Evolutionary conservation across 2,329 filamentous ascomycete species (phyloP), one percentile per base, ranked within the genome.

Genomic region (Ascochyta koolunga): DNA sequence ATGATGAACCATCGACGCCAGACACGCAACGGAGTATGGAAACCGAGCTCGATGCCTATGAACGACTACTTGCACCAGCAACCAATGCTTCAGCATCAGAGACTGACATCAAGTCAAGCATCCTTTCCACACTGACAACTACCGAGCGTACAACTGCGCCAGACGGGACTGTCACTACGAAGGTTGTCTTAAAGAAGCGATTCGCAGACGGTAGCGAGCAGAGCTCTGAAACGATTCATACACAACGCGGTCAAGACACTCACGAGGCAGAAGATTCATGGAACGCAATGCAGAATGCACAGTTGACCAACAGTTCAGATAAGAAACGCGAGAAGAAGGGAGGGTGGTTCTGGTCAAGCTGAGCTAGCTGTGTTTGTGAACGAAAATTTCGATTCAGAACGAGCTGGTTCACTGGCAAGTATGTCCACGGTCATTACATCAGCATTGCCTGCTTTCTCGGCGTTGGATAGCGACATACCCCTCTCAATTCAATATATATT

Each of bases 141-240:
- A 86, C 83, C 2, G 79, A 85, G 58, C 81, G 82, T 3, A 80
- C 77, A 4, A 80, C 79, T 2, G 73, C 81, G 2, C 76, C 82
- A 0, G 84, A 87, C 65, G 85, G 85, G 11, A 82, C 81, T 0
- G 72, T 86, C 2, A 81, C 82, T 8, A 86, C 82, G 0, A 85
- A 82, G 60, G 79, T 80, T 1, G 74, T 85, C 9, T 72, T 84
- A 15, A 87, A 83, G 58, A 83, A 82, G 63, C 78, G 82, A 2
- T 88, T 86, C 62, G 76, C 81, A 1, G 84, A 87, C 72, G 85
- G 85, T 0, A 77, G 79, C 3, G 85, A 87, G 64, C 84, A 87
- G 66, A 83, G 72, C 29, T 79, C 81, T 8, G 82, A 86, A 60
- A 83, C 80, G 7, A 72, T 81, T 3, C 80, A 85, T 31, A 80